Percentiles rank a stretch among this genome's conserved stretches.
These are phyloP conservation scores for Porogramme epimiltina DNA, from an alignment of 1,284 basidiomycete genomes.

Conservation along the genomic window DNA sequence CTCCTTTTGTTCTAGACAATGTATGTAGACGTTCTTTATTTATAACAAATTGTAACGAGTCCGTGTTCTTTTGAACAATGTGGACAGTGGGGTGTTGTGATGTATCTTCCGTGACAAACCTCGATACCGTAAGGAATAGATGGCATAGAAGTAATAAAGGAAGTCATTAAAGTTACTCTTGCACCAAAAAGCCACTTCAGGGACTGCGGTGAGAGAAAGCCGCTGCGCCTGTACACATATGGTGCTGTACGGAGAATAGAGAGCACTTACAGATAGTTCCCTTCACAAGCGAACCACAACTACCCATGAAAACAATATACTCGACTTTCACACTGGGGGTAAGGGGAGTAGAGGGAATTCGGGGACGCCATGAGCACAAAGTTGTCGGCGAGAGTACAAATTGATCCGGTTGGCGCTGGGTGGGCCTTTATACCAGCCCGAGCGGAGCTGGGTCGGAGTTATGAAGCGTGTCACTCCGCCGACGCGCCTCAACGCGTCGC, in stretches of 20 bases:
- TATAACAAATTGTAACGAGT: too few relatives aligned
- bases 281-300: too few relatives aligned
- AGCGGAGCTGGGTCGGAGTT: constrained; percentile 19
- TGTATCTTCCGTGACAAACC: constrained; percentile 38
- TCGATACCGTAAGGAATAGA: constrained; percentile 25
- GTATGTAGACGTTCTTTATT: background rate
- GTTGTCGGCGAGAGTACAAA: too few relatives aligned
- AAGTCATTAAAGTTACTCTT: constrained; percentile 26
- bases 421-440: too few relatives aligned
- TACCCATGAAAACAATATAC: too few relatives aligned
- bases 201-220: constrained; percentile 32
- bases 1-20: too few relatives aligned
- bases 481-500: constrained; percentile 20
- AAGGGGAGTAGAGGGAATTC: too few relatives aligned
- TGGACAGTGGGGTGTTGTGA: background rate
- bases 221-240: constrained; percentile 40
- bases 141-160: constrained; percentile 35
- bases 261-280: too few relatives aligned
- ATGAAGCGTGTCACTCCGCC: constrained; percentile 24
- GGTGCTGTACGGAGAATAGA: constrained; percentile 22
- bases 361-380: too few relatives aligned
- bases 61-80: background rate
- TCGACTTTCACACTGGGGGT: too few relatives aligned
- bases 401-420: too few relatives aligned
- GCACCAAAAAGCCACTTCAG: constrained; percentile 38